Evolutionary conservation across 345 rosid species (phyloP).

Genomic region (Eucalyptus dawsonii): DNA sequence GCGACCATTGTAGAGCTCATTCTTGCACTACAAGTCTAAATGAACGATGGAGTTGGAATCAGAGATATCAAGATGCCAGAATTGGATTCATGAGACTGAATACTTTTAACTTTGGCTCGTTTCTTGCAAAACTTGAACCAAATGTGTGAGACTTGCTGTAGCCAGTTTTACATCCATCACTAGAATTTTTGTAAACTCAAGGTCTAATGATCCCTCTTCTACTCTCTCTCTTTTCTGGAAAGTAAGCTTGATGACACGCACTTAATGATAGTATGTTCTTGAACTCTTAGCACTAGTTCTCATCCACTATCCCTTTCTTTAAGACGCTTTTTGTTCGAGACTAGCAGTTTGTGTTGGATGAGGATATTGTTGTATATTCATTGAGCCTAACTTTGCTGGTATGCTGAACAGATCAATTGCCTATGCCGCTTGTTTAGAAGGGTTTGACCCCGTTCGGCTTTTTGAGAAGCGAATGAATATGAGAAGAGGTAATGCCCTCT

Average conservation of each 20-base stretch:
- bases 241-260: neutral
- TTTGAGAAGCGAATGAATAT: conserved; percentile 84
- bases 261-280: neutral
- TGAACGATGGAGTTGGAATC: neutral
- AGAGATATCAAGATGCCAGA: neutral
- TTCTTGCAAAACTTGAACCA: neutral
- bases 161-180: neutral
- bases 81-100: neutral
- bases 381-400: neutral
- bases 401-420: conserved; percentile 41
- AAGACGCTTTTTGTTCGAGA: neutral
- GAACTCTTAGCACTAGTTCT: neutral
- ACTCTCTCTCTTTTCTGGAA: neutral
- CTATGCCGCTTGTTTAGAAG: conserved; percentile 91
- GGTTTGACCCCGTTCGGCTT: conserved; percentile 84
- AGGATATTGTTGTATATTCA: neutral
- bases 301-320: neutral
- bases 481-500: conserved; percentile 50
- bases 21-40: neutral
- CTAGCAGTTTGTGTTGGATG: neutral
- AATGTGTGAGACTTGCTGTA: neutral
- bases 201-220: neutral
- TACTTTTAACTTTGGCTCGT: neutral
- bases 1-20: neutral
- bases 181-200: neutral